Percentiles rank a stretch among this genome's conserved stretches.
Conservation (phyloP, 1,139 yeast species). For the Yamadazyma spencermartinsiae region DNA sequence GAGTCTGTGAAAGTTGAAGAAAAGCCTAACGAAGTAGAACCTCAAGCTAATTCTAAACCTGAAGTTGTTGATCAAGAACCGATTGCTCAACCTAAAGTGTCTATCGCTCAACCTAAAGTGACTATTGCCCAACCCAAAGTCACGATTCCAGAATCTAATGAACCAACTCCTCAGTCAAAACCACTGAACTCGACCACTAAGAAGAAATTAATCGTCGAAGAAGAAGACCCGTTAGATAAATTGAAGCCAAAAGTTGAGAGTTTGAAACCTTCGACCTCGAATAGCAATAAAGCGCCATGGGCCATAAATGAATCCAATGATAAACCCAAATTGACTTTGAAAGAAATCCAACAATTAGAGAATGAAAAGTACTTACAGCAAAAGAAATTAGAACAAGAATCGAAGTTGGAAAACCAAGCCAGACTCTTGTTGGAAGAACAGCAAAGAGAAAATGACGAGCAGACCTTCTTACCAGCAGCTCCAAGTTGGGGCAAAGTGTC, state of each 20-base stretch:
- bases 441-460: constrained; percentile 22
- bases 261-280: constrained; percentile 8
- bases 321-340: constrained; percentile 57
- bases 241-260: constrained; percentile 16
- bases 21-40: too few species aligned
- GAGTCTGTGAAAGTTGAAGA: background rate
- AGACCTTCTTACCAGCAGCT: constrained; percentile 41
- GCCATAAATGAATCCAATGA: constrained; percentile 34
- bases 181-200: background rate
- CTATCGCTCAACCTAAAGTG: constrained; percentile 6
- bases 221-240: constrained; percentile 4
- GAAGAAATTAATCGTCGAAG: constrained; percentile 1
- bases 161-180: background rate
- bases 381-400: constrained; percentile 34
- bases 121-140: background rate
- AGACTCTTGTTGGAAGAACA: constrained; percentile 19
- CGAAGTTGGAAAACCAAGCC: constrained; percentile 23
- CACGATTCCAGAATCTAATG: constrained; percentile 5
- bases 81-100: constrained; percentile 12
- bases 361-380: constrained; percentile 50
- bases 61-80: constrained; percentile 5
- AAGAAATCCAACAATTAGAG: constrained; percentile 71
- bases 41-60: constrained; percentile 6
- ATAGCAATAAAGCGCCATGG: constrained; percentile 54
- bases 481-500: constrained; percentile 56